Percentiles rank a stretch among this genome's conserved stretches.
Conservation (phyloP, 805 yeast species). For the Candida endomychidarum region DNA sequence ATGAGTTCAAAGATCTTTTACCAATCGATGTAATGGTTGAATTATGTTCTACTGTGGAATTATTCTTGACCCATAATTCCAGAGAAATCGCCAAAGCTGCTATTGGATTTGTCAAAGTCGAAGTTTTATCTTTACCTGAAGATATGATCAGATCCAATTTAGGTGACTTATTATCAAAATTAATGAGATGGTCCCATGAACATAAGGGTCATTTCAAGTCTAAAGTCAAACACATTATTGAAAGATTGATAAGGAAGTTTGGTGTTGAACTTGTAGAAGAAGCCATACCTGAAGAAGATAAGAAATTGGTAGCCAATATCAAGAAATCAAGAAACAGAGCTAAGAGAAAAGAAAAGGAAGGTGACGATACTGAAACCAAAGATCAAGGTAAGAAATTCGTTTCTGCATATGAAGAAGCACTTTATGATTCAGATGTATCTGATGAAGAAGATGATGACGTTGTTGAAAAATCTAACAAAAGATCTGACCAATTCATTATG, state of each 20-base stretch:
- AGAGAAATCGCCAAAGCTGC: conserved; percentile 94
- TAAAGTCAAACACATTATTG: conserved; percentile 89
- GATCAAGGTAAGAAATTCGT: conserved; percentile 52
- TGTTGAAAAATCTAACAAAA: conserved; percentile 31
- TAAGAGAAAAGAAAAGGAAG: conserved; percentile 63
- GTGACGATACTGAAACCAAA: conserved; percentile 18
- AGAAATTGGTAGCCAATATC: conserved; percentile 78
- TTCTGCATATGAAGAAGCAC: conserved; percentile 90
- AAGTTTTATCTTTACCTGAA: conserved; percentile 77
- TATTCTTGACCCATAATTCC: conserved; percentile 85
- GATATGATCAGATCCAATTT: conserved; percentile 70
- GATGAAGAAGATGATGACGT: conserved; percentile 55
- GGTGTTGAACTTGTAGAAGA: conserved; percentile 84
- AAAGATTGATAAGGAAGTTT: conserved; percentile 84
- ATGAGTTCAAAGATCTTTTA: conserved; percentile 74
- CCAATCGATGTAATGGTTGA: conserved; percentile 64
- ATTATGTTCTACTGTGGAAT: conserved; percentile 79
- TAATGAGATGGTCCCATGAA: conserved; percentile 92
- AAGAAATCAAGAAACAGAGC: conserved; percentile 83
- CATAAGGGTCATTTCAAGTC: conserved; percentile 94
- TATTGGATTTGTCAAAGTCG: conserved; percentile 90
- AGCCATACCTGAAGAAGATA: conserved; percentile 88
- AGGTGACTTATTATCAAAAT: conserved; percentile 61
- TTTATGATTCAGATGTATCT: conserved; percentile 69
- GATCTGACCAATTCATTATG: conserved; percentile 64